A percentile compares a stretch with the other conserved stretches of the same genome.
These are phyloP conservation scores for Talaromyces verruculosus DNA, from an alignment of 2,329 filamentous ascomycete species.

Conservation along the genomic window DNA sequence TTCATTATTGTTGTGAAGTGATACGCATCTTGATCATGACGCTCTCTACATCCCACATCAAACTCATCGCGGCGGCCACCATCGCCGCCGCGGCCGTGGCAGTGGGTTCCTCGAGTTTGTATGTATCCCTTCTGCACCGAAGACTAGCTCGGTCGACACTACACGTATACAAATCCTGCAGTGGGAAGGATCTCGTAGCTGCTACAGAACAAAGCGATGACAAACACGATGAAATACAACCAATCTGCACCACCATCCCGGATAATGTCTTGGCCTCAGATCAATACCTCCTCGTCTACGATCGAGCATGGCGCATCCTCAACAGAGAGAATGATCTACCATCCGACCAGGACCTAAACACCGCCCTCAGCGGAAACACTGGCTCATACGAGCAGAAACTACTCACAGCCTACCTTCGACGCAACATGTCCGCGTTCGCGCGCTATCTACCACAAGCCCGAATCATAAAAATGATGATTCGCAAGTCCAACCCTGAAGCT, in stretches of 20 bases:
- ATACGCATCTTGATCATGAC: not conserved
- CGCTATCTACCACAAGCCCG: slow-evolving; percentile 34
- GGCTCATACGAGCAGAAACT: slow-evolving; percentile 23
- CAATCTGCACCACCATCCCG: not conserved
- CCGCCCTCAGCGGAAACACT: not conserved
- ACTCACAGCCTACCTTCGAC: slow-evolving; percentile 33
- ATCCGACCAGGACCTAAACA: not conserved
- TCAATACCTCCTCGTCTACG: slow-evolving; percentile 5
- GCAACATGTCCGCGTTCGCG: slow-evolving; percentile 37
- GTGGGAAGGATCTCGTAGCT: not conserved
- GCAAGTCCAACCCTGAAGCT: slow-evolving; percentile 16
- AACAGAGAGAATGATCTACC: not conserved
- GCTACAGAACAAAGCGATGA: not conserved
- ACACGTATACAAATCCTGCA: slow-evolving; percentile 1
- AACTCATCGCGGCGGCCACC: not conserved
- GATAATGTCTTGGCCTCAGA: slow-evolving; percentile 5
- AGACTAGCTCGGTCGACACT: slow-evolving; percentile 2
- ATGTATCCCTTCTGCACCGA: slow-evolving; percentile 1
- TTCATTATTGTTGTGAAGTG: not conserved
- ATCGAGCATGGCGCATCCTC: slow-evolving; percentile 14
- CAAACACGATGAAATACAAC: not conserved
- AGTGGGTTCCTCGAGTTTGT: slow-evolving; percentile 1
- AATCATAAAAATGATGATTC: slow-evolving; percentile 28
- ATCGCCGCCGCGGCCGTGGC: not conserved
- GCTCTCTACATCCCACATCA: not conserved